Evolutionary conservation across 75 land plant genomes (phyloP).

Genomic region (Isoetes taiwanensis): DNA sequence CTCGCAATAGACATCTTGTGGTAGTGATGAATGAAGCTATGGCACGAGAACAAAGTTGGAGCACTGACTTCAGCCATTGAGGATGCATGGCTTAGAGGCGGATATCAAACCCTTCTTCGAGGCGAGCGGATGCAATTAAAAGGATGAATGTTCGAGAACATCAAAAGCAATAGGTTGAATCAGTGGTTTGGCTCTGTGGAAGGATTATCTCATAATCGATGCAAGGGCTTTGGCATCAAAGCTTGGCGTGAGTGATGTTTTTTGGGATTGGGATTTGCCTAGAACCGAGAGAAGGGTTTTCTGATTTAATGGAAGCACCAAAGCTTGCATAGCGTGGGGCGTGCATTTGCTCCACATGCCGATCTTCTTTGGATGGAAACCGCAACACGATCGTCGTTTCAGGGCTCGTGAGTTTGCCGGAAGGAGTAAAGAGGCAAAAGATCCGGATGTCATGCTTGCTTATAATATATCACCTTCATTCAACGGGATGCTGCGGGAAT

Average conservation of each 20-base stretch:
- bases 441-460: conserved; percentile 1
- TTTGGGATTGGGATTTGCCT: conserved; percentile 1
- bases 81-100: conserved; percentile 1
- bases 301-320: conserved; percentile 4
- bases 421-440: background rate
- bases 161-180: background rate
- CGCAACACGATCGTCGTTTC: background rate
- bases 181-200: background rate
- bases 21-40: background rate
- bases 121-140: background rate
- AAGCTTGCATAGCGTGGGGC: background rate
- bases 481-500: conserved; percentile 7
- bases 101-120: background rate
- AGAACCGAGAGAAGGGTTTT: background rate
- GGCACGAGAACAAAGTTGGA: background rate
- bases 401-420: background rate
- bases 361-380: conserved; percentile 6
- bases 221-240: background rate
- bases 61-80: background rate
- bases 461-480: conserved; percentile 1
- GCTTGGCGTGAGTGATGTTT: background rate
- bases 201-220: background rate
- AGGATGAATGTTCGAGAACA: background rate
- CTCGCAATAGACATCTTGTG: background rate
- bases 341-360: conserved; percentile 4